These are phyloP conservation scores for Podospora tetraspora DNA, from an alignment of 495 filamentous ascomycete genomes.

Conservation along the genomic window DNA sequence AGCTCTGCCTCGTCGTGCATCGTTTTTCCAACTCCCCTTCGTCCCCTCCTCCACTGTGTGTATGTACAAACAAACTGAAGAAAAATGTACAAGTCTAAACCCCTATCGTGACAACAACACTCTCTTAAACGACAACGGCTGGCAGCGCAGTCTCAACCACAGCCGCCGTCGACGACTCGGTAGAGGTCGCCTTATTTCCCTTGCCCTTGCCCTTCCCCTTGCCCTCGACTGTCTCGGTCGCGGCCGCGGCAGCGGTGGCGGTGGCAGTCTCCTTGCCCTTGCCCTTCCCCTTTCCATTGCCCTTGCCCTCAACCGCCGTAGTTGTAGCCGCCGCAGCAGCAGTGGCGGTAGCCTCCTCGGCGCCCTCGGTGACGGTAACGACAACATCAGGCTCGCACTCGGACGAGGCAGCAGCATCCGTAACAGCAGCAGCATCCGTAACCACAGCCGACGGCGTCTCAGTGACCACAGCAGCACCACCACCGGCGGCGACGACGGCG, in stretches of 20 bases:
- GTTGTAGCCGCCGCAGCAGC: background rate
- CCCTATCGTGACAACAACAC: background rate
- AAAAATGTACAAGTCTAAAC: background rate
- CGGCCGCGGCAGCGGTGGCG: background rate
- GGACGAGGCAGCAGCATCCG: background rate
- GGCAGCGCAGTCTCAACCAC: background rate
- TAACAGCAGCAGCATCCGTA: background rate
- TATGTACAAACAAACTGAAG: background rate
- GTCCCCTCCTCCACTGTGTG: background rate
- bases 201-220: background rate
- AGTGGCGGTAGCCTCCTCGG: background rate
- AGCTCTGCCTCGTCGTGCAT: background rate
- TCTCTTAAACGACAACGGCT: background rate
- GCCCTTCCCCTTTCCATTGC: background rate
- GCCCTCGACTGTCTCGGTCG: background rate
- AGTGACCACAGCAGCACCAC: background rate
- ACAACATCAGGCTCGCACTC: slow-evolving; percentile 5
- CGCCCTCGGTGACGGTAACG: slow-evolving; percentile 9
- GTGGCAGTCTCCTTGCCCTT: slow-evolving; percentile 1
- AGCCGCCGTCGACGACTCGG: background rate
- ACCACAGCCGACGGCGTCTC: background rate
- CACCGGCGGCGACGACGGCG: background rate
- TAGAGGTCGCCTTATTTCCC: background rate
- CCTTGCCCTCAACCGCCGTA: background rate
- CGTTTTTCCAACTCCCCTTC: too few relatives aligned